Evolutionary conservation across 73 alveolate species (phyloP), one percentile per base, ranked within the genome.

Genomic region (Chromera velia): DNA sequence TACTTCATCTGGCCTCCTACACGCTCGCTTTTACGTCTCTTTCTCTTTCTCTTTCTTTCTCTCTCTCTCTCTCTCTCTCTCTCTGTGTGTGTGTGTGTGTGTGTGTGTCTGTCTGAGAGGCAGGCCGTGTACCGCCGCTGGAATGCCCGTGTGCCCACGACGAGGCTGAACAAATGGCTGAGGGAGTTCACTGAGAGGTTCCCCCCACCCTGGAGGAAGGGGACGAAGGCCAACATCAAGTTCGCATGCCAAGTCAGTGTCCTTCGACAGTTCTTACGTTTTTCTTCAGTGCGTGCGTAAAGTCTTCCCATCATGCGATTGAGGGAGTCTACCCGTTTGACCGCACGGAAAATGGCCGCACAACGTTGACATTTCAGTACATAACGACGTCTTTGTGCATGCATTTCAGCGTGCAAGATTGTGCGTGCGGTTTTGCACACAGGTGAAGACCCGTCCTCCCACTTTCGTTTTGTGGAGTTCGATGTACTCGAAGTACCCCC

Each of bases 201-300:
- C 80, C 85, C 85, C 28, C 80, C 85, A 28, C 85, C 85, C 9
- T 79, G 85, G 85, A 28, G 48, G 48, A 31, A 47, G 10, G 85
- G 85, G 13, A 74, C 47, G 47, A 79, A 69, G 85, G 68, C 80
- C 67, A 69, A 34, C 32, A 34, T 79, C 71, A 79, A 70, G 76
- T 79, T 69, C 49, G 64, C 69, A 32, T 69, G 80, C 19, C 85
- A 79, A 48, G 69, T 76, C 0, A 63, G 85, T n/a, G n/a, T n/a
- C n/a, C n/a, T n/a, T n/a, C n/a, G n/a, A n/a, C n/a, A n/a, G n/a
- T n/a, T n/a, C n/a, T n/a, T n/a, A n/a, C n/a, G n/a, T n/a, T n/a
- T n/a, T n/a, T n/a, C n/a, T n/a, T n/a, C n/a, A n/a, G n/a, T n/a
- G n/a, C n/a, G n/a, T n/a, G n/a, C n/a, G n/a, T n/a, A n/a, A n/a